Conservation (phyloP, 495 filamentous ascomycete genomes). For the Rusavskia elegans region DNA sequence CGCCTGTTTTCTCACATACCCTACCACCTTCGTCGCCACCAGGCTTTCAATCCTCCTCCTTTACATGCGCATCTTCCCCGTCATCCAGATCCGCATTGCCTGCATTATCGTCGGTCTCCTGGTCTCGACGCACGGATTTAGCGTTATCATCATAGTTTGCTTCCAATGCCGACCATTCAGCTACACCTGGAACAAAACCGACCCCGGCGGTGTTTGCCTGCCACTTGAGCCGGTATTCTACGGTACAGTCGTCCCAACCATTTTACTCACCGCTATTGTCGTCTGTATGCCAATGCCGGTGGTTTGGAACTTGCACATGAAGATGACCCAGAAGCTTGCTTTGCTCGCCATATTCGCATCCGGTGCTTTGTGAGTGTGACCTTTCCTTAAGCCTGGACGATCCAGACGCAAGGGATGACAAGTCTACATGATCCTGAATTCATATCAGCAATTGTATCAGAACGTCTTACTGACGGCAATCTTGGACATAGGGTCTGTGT, state of each 20-base stretch:
- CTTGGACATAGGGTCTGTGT: neutral
- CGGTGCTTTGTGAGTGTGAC: conserved; percentile 23
- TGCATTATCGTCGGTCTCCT: neutral
- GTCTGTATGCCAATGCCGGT: conserved; percentile 24
- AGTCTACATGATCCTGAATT: no score
- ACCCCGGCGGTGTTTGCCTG: neutral
- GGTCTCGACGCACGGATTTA: neutral
- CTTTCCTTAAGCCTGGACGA: neutral
- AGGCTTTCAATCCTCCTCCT: neutral
- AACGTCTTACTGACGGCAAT: neutral
- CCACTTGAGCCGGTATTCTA: neutral
- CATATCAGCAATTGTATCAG: no score
- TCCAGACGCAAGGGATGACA: no score
- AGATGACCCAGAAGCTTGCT: conserved; percentile 29
- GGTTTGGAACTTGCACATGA: conserved; percentile 27
- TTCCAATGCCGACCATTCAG: neutral
- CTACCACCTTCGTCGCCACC: neutral
- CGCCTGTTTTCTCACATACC: neutral
- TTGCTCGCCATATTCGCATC: conserved; percentile 30
- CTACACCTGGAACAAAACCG: neutral
- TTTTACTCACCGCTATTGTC: conserved; percentile 24
- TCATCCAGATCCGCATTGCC: neutral
- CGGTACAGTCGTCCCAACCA: neutral
- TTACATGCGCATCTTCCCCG: neutral
- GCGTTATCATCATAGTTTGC: neutral